phyloP scores from a whole-genome alignment of 345 rosid genomes.

The Adansonia digitata region DNA sequence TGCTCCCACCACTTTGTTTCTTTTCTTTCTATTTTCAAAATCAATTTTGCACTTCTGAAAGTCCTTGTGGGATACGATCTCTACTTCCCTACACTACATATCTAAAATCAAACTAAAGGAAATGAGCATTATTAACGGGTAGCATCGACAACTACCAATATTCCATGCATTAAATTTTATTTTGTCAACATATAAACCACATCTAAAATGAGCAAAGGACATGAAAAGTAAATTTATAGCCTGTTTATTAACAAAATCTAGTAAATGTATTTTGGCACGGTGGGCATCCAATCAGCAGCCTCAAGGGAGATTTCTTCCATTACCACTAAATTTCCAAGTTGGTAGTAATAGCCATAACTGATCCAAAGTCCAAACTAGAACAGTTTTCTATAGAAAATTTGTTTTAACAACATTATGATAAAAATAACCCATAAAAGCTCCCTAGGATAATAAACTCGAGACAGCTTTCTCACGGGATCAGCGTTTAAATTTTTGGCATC shows the following conservation, averaged over 20 bases:
- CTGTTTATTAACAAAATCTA: neutral
- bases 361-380: neutral
- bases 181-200: neutral
- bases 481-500: neutral
- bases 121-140: no score
- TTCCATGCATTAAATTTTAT: neutral
- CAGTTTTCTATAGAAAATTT: neutral
- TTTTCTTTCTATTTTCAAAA: no score
- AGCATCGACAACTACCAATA: no score
- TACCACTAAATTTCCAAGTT: neutral
- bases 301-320: neutral
- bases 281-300: neutral
- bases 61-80: no score
- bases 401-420: neutral
- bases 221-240: neutral
- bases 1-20: no score
- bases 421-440: neutral
- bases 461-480: neutral
- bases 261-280: neutral
- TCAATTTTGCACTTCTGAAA: no score
- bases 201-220: neutral
- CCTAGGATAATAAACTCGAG: neutral
- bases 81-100: no score
- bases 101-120: no score
- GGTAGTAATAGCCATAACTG: neutral